These are phyloP conservation scores for Saksenaea oblongispora DNA, from an alignment of 371 early-diverging fungal genomes.

Conservation along the genomic window DNA sequence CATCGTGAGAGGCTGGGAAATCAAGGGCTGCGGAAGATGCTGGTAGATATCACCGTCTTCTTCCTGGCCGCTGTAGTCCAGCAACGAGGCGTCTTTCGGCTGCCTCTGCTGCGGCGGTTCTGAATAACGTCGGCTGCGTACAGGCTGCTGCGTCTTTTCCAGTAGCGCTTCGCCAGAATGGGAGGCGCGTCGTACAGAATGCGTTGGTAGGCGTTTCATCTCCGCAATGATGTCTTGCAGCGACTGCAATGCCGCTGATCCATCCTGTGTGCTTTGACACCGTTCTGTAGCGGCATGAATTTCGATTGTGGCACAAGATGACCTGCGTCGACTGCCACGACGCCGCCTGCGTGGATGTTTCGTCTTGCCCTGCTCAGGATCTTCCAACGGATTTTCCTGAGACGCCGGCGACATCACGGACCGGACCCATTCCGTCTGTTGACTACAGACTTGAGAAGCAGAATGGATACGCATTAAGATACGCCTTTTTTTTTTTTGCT, in stretches of 20 bases:
- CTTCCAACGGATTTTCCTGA: background rate
- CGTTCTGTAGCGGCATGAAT: conserved; percentile 4
- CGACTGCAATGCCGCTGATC: conserved; percentile 38
- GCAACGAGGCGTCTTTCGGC: background rate
- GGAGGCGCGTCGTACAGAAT: conserved; percentile 6
- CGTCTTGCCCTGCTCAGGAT: conserved; percentile 7
- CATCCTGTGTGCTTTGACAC: conserved; percentile 11
- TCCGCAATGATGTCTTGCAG: conserved; percentile 42
- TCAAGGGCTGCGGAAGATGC: background rate
- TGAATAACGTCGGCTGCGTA: conserved; percentile 26
- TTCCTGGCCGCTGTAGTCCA: background rate
- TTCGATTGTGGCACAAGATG: conserved; percentile 10
- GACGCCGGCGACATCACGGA: background rate
- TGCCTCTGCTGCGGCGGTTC: conserved; percentile 27
- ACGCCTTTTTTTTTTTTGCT: too few relatives aligned
- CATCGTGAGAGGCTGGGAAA: background rate
- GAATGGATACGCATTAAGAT: background rate
- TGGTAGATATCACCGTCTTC: background rate
- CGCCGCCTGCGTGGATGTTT: conserved; percentile 21
- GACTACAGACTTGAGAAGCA: background rate
- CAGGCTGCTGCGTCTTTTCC: background rate
- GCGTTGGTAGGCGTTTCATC: conserved; percentile 31
- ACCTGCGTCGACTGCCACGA: conserved; percentile 21
- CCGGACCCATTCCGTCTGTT: background rate
- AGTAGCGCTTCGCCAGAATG: background rate